These are phyloP conservation scores for Phytomonas serpens DNA, from an alignment of 208 protist species.

Conservation along the genomic window DNA sequence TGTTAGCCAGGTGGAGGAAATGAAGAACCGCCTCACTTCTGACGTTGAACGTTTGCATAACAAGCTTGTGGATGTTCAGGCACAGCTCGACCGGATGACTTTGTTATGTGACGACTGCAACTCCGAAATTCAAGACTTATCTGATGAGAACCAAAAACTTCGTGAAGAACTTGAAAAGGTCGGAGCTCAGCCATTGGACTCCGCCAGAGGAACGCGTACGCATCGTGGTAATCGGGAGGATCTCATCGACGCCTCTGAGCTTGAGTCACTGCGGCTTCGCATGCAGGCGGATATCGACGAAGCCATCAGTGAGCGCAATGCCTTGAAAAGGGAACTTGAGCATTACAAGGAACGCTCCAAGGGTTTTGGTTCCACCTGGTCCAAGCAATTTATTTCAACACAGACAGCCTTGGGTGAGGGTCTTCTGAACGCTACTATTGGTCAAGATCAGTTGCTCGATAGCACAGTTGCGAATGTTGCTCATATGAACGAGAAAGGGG, in stretches of 20 bases:
- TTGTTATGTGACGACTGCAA: slow-evolving; percentile 43
- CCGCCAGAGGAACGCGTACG: slow-evolving; percentile 31
- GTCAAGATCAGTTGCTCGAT: not conserved
- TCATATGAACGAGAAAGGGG: not conserved
- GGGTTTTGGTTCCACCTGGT: not conserved
- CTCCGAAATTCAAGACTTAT: slow-evolving; percentile 38
- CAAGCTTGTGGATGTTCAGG: slow-evolving; percentile 60
- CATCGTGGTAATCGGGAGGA: slow-evolving; percentile 33
- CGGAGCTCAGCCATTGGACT: slow-evolving; percentile 27
- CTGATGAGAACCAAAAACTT: slow-evolving; percentile 31
- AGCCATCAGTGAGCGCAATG: slow-evolving; percentile 35
- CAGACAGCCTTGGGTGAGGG: not conserved
- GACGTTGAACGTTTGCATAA: slow-evolving; percentile 53
- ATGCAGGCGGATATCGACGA: slow-evolving; percentile 80
- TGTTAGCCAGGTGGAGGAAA: slow-evolving; percentile 80
- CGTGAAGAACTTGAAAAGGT: slow-evolving; percentile 28
- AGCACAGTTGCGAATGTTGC: not conserved
- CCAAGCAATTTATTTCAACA: not conserved
- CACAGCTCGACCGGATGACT: slow-evolving; percentile 66
- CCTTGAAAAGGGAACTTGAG: slow-evolving; percentile 36
- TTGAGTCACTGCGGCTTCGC: slow-evolving; percentile 61
- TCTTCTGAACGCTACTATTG: not conserved
- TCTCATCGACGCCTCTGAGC: slow-evolving; percentile 49
- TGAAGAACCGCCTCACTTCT: slow-evolving; percentile 37
- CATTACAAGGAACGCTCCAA: slow-evolving; percentile 1